Conservation (phyloP, 768 basidiomycete genomes). For the Trametes meyenii region DNA sequence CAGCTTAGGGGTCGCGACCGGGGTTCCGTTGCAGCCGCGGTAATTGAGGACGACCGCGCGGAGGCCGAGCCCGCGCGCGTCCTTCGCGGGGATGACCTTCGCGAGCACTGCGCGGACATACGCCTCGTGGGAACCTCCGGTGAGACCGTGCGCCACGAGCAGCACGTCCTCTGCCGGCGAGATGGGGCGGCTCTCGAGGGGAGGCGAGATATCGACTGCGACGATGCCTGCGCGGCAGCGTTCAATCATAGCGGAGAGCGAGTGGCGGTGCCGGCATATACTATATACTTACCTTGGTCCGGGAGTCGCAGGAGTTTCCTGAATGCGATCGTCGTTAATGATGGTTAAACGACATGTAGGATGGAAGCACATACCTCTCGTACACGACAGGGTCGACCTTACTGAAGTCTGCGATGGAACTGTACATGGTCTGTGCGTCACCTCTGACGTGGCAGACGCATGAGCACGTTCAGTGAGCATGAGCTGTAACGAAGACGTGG, state of each 20-base stretch:
- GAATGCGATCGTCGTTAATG: slow-evolving; percentile 18
- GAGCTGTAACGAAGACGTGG: not conserved
- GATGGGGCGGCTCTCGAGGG: slow-evolving; percentile 16
- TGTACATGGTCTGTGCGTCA: slow-evolving; percentile 62
- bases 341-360: not conserved
- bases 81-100: slow-evolving; percentile 9
- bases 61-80: slow-evolving; percentile 22
- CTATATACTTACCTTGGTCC: slow-evolving; percentile 53
- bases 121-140: slow-evolving; percentile 31
- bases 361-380: slow-evolving; percentile 42
- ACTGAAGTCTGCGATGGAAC: slow-evolving; percentile 58
- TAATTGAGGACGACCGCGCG: slow-evolving; percentile 31
- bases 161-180: slow-evolving; percentile 22
- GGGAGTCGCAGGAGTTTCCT: slow-evolving; percentile 47
- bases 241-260: not conserved
- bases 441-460: slow-evolving; percentile 44
- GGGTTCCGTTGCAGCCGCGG: slow-evolving; percentile 29
- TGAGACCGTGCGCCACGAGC: slow-evolving; percentile 31
- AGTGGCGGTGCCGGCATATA: slow-evolving; percentile 31
- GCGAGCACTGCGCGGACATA: slow-evolving; percentile 29
- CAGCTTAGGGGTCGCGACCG: slow-evolving; percentile 26
- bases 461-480: not conserved
- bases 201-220: slow-evolving; percentile 29
- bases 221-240: slow-evolving; percentile 23
- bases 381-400: slow-evolving; percentile 55